phyloP scores from a whole-genome alignment of 345 rosid species.

The Arabidopsis thaliana region DNA sequence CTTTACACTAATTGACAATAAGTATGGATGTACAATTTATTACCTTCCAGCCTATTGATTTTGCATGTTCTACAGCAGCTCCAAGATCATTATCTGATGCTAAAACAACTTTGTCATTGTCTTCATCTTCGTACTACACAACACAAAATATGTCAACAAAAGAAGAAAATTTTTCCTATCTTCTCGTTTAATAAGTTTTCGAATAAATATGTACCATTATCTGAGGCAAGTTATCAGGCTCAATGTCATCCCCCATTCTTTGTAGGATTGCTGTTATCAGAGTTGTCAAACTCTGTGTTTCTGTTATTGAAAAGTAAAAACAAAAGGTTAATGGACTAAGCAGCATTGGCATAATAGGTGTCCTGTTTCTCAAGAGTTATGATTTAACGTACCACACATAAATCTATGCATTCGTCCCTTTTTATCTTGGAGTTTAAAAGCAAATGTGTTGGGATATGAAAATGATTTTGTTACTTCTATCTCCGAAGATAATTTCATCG shows the following conservation, averaged over 20 bases:
- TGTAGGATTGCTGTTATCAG: slow-evolving; percentile 82
- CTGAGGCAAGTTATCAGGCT: slow-evolving; percentile 74
- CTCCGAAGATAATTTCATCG: slow-evolving; percentile 79
- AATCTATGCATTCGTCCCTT: slow-evolving; percentile 91
- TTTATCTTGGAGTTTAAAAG: slow-evolving; percentile 86
- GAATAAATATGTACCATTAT: slow-evolving; percentile 65
- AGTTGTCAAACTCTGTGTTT: slow-evolving; percentile 73
- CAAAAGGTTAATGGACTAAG: neutral
- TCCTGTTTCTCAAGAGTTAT: neutral
- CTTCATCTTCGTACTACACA: slow-evolving; percentile 92
- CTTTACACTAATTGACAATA: neutral
- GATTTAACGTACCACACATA: slow-evolving; percentile 66
- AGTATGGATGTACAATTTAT: neutral
- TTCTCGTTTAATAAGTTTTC: neutral
- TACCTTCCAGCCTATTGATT: slow-evolving; percentile 92
- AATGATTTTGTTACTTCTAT: slow-evolving; percentile 66
- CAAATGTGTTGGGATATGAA: slow-evolving; percentile 60
- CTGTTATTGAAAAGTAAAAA: slow-evolving; percentile 45
- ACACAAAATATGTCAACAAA: slow-evolving; percentile 8
- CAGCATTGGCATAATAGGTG: neutral
- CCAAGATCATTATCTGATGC: slow-evolving; percentile 82
- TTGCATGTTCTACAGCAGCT: slow-evolving; percentile 96
- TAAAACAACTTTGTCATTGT: slow-evolving; percentile 83
- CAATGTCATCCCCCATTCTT: slow-evolving; percentile 87
- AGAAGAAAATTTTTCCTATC: neutral